Percentiles rank a stretch among this genome's conserved stretches.
These are phyloP conservation scores for Aspergillus sparsus DNA, from an alignment of 495 filamentous ascomycete species.

Conservation along the genomic window DNA sequence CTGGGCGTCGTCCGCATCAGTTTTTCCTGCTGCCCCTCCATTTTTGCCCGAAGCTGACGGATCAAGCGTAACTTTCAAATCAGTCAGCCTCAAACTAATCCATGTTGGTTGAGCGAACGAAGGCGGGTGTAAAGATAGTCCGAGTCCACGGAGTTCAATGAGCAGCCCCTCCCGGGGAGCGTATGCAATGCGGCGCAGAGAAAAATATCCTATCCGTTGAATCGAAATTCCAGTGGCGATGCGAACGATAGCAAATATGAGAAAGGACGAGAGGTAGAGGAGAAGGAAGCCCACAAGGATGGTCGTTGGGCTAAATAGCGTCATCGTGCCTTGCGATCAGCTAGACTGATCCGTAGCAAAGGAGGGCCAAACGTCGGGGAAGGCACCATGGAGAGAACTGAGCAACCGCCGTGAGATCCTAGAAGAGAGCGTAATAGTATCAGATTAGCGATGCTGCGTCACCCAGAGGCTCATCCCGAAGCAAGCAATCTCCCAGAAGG, in stretches of 20 bases:
- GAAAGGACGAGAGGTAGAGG: conserved; percentile 86
- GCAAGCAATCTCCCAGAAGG: conserved; percentile 9
- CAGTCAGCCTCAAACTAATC: conserved; percentile 84
- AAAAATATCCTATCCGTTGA: conserved; percentile 89
- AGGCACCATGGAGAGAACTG: conserved; percentile 29
- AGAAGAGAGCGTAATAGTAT: conserved; percentile 5
- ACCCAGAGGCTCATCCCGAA: conserved; percentile 15
- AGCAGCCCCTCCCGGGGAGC: conserved; percentile 81
- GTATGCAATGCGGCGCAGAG: conserved; percentile 85
- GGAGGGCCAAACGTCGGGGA: conserved; percentile 20
- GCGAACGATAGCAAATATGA: conserved; percentile 89
- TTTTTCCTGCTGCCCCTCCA: conserved; percentile 38
- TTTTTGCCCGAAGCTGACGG: conserved; percentile 55
- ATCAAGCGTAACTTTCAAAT: conserved; percentile 82
- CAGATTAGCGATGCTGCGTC: background rate
- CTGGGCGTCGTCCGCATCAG: conserved; percentile 27
- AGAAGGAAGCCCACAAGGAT: conserved; percentile 80
- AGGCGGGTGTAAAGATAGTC: conserved; percentile 83
- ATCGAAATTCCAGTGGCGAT: conserved; percentile 94
- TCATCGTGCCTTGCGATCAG: conserved; percentile 54
- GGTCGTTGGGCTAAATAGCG: conserved; percentile 70
- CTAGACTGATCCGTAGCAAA: conserved; percentile 39
- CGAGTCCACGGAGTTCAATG: conserved; percentile 86
- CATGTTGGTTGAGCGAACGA: conserved; percentile 97
- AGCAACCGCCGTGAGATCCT: conserved; percentile 4